Conservation (phyloP, 2,329 filamentous ascomycete genomes). For the Aureobasidium sp. region DNA sequence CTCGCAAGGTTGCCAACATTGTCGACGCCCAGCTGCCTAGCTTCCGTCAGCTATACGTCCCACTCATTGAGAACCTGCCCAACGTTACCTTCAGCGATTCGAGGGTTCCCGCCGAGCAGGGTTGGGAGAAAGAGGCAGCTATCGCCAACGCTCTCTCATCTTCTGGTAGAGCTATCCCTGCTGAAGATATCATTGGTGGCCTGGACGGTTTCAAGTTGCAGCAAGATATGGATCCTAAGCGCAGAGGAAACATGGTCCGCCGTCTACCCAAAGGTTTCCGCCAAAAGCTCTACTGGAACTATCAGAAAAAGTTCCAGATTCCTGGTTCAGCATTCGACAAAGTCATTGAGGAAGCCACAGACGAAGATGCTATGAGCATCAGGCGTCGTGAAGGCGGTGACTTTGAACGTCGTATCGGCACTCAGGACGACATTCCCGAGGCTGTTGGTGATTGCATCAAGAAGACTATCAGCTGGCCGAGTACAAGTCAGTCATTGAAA, state of each 20-base stretch:
- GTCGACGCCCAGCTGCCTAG: conserved; percentile 85
- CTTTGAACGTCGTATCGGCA: conserved; percentile 82
- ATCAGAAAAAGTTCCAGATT: conserved; percentile 83
- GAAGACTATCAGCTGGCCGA: conserved; percentile 88
- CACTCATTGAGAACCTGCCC: conserved; percentile 80
- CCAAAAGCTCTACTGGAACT: conserved; percentile 86
- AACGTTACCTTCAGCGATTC: conserved; percentile 73
- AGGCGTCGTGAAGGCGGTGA: conserved; percentile 69
- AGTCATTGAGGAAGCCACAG: conserved; percentile 71
- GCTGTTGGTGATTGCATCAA: conserved; percentile 72
- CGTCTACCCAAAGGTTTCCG: conserved; percentile 82
- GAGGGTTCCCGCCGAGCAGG: conserved; percentile 43
- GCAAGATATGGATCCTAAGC: conserved; percentile 89
- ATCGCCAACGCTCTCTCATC: conserved; percentile 26
- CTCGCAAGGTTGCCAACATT: conserved; percentile 88
- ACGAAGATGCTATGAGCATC: conserved; percentile 61
- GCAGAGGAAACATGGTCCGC: conserved; percentile 92
- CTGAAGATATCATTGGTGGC: conserved; percentile 36
- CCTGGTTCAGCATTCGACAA: conserved; percentile 74
- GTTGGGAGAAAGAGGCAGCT: conserved; percentile 32
- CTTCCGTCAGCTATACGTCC: conserved; percentile 85
- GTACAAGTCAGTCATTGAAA: conserved; percentile 80
- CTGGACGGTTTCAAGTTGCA: conserved; percentile 62
- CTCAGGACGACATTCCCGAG: conserved; percentile 60
- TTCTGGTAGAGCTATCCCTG: conserved; percentile 41